Evolutionary conservation across 2,329 filamentous ascomycete genomes (phyloP).

Genomic region (Sporothrix pseudoabietina): DNA sequence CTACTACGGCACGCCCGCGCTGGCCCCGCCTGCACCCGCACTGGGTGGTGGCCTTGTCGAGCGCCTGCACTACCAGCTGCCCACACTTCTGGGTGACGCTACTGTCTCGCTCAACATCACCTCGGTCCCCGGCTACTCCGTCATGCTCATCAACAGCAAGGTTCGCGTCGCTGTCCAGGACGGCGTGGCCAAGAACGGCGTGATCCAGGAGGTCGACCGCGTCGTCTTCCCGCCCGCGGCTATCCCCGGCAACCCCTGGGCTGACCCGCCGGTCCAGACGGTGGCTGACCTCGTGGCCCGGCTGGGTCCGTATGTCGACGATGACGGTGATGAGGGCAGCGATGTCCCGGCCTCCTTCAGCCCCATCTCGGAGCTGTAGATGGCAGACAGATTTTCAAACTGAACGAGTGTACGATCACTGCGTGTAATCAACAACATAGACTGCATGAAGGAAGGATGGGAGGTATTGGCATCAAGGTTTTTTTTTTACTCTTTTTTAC

Average conservation of each 20-base stretch:
- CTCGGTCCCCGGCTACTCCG: slow-evolving; percentile 66
- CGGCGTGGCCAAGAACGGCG: slow-evolving; percentile 74
- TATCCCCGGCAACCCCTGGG: slow-evolving; percentile 15
- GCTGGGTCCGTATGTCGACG: slow-evolving; percentile 32
- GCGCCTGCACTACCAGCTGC: slow-evolving; percentile 69
- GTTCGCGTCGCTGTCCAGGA: slow-evolving; percentile 67
- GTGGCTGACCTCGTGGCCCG: slow-evolving; percentile 30
- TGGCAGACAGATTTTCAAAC: background rate
- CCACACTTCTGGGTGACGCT: slow-evolving; percentile 69
- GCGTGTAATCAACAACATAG: background rate
- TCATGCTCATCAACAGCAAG: slow-evolving; percentile 75
- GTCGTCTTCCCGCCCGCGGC: slow-evolving; percentile 73
- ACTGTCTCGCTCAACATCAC: slow-evolving; percentile 71
- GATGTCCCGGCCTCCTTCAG: background rate
- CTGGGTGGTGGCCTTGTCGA: slow-evolving; percentile 51
- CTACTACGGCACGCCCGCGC: slow-evolving; percentile 58
- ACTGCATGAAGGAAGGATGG: background rate
- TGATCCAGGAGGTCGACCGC: slow-evolving; percentile 73
- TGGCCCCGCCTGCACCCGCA: slow-evolving; percentile 33
- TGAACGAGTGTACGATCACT: slow-evolving; percentile 1
- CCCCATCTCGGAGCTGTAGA: slow-evolving; percentile 18
- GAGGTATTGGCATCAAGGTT: background rate
- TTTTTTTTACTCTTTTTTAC: background rate
- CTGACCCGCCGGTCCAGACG: slow-evolving; percentile 20
- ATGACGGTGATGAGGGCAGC: slow-evolving; percentile 14